Base-by-base conservation (phyloP, 768 basidiomycete genomes). In the Tremella mesenterica region DNA sequence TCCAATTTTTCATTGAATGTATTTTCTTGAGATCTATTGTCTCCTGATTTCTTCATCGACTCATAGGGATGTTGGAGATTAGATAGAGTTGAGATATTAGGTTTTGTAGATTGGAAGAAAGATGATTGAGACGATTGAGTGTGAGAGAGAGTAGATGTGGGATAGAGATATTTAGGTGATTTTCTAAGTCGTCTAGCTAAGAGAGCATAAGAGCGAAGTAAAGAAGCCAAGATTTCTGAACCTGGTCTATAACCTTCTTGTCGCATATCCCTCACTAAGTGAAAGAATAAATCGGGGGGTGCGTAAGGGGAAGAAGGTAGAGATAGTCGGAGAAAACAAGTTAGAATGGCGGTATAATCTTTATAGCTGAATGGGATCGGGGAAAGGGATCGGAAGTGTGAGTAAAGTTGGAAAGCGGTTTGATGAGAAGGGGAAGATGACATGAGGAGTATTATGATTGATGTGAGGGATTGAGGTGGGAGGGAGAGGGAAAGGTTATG, bases 241-340 rank as follows among this genome's bases (percentile, higher is more conserved):
- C 81, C 79, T 50, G 85, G 76, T 9, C 75, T 74, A 48, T 82
- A 73, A 20, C 85, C 84, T 1, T 80, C 79, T 12, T 74, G 71
- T 25, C 81, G 83, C 87, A 92, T 91, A 73, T 90, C 87, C 31
- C 78, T 79, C 53, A 89, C 78, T 47, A 92, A 85, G 50, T 80
- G 79, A 70, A 89, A 83, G 71, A 86, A 88, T 50, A 81, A 77
- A 56, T 76, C 72, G 45, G 71, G 75, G 57, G 69, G 80, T 58
- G 68, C 80, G 67, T 58, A 77, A 23, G 76, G 62, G 16, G 73
- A 67, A 20, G 78, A 67, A 43, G 75, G 73, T 53, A 81, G 82
- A 8, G 79, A 77, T 49, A 86, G 75, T 23, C 77, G 76, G 64
- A 81, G 79, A 60, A 86, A 83, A 2, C 80, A 78, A 56, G 80